Evolutionary conservation across 805 yeast species (phyloP), one percentile per base, ranked within the genome.

Genomic region (Lachancea sp.): DNA sequence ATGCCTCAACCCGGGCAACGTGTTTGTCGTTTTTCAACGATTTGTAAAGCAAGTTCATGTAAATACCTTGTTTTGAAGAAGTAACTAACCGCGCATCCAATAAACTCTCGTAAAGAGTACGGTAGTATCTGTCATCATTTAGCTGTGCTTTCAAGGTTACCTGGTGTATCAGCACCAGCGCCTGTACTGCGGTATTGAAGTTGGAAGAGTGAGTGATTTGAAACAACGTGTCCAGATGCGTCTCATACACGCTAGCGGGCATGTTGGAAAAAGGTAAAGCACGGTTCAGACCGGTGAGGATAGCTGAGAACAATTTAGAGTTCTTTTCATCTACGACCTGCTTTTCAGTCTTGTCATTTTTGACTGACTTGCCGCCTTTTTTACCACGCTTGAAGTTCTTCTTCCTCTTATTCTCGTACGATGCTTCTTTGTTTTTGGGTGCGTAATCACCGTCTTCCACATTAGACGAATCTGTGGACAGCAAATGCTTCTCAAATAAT

Each of bases 21-120:
- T 72, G 68, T 38, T 73, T 68, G 55, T 89, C 97, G 43, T 72
- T 71, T 57, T 83, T 84, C 63, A 92, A 67, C 0, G 97, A 77
- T 60, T 84, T 87, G 72, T 77, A 88, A 37, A 92, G 67, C 54
- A 92, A 69, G 58, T 90, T 89, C 66, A 92, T 69, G 61, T 88
- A 92, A 44, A 92, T 82, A 51, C 95, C 87, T 63, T 90, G 95
- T 60, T 92, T 92, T 1, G 97, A 85, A 0, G 97, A 83, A n/a
- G 71, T 70, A 13, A 82, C 76, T 46, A 92, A 69, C 57, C 97
- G 75, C 26, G 83, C 79, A 60, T 92, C 97, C 49, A 88, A 67
- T 48, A 92, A 69, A 9, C 94, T 80, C 64, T 90, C 97, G 61
- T 92, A 92, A 39, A 92, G 70, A 0, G 97, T 86, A 57, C 86